Conservation (phyloP, 2,329 filamentous ascomycete species). For the Orbilia javanica region DNA sequence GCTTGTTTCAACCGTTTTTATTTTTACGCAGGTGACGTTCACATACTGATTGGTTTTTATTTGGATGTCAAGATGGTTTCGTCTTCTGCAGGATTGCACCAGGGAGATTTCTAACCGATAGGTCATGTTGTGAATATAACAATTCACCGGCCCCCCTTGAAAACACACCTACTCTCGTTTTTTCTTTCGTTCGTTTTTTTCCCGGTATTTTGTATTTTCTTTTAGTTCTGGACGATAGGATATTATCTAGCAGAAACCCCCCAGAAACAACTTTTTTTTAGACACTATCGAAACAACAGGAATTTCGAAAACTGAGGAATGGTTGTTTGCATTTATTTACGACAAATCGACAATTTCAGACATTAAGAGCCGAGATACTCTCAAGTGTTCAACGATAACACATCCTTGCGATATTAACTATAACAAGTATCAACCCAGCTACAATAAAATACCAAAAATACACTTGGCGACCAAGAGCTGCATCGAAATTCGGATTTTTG, state of each 20-base stretch:
- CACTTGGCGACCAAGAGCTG: constrained; percentile 22
- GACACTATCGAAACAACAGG: constrained; percentile 20
- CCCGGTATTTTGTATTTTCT: constrained; percentile 14
- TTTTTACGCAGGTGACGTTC: constrained; percentile 58
- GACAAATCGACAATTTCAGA: constrained; percentile 12
- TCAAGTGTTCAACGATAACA: constrained; percentile 22
- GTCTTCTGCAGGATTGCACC: constrained; percentile 55
- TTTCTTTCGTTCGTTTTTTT: constrained; percentile 8
- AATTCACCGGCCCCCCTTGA: constrained; percentile 33
- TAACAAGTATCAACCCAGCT: not conserved
- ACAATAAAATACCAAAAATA: not conserved
- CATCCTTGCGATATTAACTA: constrained; percentile 17
- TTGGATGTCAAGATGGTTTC: constrained; percentile 57
- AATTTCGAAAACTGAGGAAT: constrained; percentile 19
- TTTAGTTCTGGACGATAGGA: constrained; percentile 10
- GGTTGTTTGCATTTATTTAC: constrained; percentile 31
- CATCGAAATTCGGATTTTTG: not conserved
- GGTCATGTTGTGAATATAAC: constrained; percentile 53
- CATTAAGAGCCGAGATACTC: constrained; percentile 14
- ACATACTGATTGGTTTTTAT: constrained; percentile 9
- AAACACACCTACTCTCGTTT: constrained; percentile 1
- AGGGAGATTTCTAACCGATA: constrained; percentile 51
- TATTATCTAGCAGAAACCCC: constrained; percentile 2
- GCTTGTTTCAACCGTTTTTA: constrained; percentile 55
- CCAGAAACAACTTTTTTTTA: constrained; percentile 15